Evolutionary conservation across 176 grass and related monocot genomes (phyloP).

Genomic region (Urochloa ruziziensis): DNA sequence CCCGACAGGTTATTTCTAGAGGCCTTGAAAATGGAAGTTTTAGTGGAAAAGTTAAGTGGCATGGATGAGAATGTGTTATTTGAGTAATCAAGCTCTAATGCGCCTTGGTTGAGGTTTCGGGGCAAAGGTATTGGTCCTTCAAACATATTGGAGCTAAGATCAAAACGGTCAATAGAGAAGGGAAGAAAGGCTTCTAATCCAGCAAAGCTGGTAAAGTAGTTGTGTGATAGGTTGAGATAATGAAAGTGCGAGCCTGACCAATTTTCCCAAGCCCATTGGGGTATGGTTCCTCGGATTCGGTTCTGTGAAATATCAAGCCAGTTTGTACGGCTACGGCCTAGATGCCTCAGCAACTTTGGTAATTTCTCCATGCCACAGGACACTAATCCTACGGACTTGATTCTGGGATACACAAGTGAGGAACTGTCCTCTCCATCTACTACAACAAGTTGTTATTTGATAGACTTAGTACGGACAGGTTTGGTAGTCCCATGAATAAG

Average conservation of each 20-base stretch:
- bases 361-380: too few species aligned
- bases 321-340: background rate
- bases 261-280: background rate
- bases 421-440: too few species aligned
- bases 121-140: background rate
- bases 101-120: too few species aligned
- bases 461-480: too few species aligned
- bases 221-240: background rate
- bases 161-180: background rate
- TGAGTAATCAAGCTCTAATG: background rate
- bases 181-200: background rate
- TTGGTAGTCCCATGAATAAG: too few species aligned
- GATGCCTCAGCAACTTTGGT: background rate
- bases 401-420: too few species aligned
- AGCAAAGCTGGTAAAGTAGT: background rate
- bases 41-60: background rate
- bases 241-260: background rate
- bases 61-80: background rate
- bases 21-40: background rate
- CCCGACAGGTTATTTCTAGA: background rate
- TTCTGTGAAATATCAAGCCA: background rate
- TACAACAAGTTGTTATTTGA: too few species aligned
- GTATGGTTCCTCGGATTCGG: background rate
- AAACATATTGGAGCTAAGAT: background rate
- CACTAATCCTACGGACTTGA: too few species aligned